Evolutionary conservation across 139 green algal genomes (phyloP).

Genomic region (Trebouxia sp.): DNA sequence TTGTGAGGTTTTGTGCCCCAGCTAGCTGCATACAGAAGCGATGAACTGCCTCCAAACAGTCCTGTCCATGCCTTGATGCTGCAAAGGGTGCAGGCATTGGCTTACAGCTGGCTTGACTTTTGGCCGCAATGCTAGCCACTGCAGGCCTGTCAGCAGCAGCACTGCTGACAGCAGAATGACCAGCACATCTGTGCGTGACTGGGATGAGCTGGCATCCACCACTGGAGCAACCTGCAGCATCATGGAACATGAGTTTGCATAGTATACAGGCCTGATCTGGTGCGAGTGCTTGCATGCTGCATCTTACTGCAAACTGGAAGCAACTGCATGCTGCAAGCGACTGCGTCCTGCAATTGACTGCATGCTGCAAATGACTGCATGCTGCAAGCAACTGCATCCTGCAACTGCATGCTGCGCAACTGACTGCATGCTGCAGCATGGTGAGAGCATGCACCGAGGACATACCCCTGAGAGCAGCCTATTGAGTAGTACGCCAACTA

Average conservation of each 20-base stretch:
- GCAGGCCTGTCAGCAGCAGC: conserved; percentile 86
- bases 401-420: neutral
- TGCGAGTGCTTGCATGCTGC: too few species aligned
- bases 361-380: too few species aligned
- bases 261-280: neutral
- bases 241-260: neutral
- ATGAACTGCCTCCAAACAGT: neutral
- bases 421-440: neutral
- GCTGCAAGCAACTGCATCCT: neutral
- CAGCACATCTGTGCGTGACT: conserved; percentile 88
- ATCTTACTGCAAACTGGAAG: too few species aligned
- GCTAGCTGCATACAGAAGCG: neutral
- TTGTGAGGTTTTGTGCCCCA: neutral
- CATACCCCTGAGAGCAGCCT: conserved; percentile 46
- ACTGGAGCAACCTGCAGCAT: conserved; percentile 79
- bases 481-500: conserved; percentile 49
- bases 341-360: too few species aligned
- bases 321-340: too few species aligned
- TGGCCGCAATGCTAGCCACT: conserved; percentile 85
- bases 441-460: too few species aligned
- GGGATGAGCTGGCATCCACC: conserved; percentile 76
- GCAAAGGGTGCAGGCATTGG: neutral
- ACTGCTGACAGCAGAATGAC: conserved; percentile 81
- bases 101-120: conserved; percentile 7
- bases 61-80: neutral